Conservation (phyloP, 495 filamentous ascomycete species). For the Aspergillus affinis region DNA sequence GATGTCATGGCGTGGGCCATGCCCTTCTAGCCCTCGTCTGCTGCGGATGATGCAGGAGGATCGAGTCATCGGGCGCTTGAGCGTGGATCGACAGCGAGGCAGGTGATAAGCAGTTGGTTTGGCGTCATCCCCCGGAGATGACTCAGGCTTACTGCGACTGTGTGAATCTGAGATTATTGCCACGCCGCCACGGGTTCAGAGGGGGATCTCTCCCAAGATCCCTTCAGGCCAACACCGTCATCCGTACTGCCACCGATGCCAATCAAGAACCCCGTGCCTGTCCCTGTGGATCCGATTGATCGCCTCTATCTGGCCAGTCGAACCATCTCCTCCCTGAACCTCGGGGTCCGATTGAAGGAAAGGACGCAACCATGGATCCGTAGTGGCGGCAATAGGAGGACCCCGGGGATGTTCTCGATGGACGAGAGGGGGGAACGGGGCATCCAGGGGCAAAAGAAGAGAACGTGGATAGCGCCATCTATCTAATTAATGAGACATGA, state of each 20-base stretch:
- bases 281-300: constrained; percentile 14
- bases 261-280: constrained; percentile 17
- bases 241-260: neutral
- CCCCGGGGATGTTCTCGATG: neutral
- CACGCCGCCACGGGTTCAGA: neutral
- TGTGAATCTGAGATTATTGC: neutral
- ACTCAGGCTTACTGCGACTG: neutral
- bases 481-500: constrained; percentile 4
- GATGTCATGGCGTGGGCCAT: neutral
- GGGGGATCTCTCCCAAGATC: too few species aligned
- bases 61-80: neutral
- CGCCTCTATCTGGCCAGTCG: neutral
- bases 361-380: constrained; percentile 6
- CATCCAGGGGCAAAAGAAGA: constrained; percentile 1
- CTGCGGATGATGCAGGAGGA: neutral
- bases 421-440: neutral
- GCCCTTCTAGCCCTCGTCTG: too few species aligned
- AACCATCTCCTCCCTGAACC: neutral
- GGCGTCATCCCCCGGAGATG: neutral
- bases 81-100: neutral
- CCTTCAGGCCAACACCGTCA: neutral
- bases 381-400: constrained; percentile 5
- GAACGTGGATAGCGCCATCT: constrained; percentile 6
- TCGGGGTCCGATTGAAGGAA: constrained; percentile 2
- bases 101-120: neutral